A percentile compares a stretch with the other conserved stretches of the same genome.
Evolutionary conservation across 805 yeast genomes (phyloP).

Genomic region (Suhomyces prunicola): DNA sequence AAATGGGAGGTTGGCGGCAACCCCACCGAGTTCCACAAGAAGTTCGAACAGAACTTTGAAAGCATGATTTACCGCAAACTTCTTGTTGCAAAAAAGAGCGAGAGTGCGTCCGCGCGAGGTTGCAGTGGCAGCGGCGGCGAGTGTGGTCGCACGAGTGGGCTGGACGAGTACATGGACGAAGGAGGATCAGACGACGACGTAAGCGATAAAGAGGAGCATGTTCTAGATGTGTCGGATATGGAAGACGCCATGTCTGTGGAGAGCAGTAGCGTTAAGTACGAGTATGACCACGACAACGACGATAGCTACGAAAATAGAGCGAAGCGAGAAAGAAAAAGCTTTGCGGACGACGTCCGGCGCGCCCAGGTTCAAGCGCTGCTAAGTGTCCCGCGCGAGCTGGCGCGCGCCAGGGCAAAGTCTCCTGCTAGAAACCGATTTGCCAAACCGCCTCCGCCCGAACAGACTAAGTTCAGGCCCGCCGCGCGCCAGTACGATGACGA

Average conservation of each 20-base stretch:
- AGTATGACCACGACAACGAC: constrained; percentile 7
- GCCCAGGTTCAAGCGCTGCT: not conserved
- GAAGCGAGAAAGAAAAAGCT: not conserved
- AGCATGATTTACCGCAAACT: constrained; percentile 9
- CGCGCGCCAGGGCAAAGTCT: not conserved
- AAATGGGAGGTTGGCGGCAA: not conserved
- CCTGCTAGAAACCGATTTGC: not conserved
- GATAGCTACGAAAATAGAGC: not conserved
- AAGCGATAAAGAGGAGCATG: constrained; percentile 16
- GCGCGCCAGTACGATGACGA: constrained; percentile 6
- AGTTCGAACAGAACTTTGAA: constrained; percentile 9
- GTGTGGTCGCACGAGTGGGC: constrained; percentile 5
- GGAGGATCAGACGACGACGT: constrained; percentile 10
- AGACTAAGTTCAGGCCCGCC: not conserved
- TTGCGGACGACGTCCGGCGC: not conserved
- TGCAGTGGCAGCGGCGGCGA: constrained; percentile 1
- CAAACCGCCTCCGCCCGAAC: not conserved
- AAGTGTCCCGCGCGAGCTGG: not conserved
- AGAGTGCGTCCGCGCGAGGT: not conserved
- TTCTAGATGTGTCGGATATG: constrained; percentile 21
- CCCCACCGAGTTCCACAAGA: constrained; percentile 1
- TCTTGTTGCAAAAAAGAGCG: constrained; percentile 1
- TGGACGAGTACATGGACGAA: constrained; percentile 15
- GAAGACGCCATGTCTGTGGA: constrained; percentile 22
- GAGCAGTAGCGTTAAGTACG: constrained; percentile 14